Conservation (phyloP, 768 basidiomycete genomes). For the Goffeauzyma gilvescens region DNA sequence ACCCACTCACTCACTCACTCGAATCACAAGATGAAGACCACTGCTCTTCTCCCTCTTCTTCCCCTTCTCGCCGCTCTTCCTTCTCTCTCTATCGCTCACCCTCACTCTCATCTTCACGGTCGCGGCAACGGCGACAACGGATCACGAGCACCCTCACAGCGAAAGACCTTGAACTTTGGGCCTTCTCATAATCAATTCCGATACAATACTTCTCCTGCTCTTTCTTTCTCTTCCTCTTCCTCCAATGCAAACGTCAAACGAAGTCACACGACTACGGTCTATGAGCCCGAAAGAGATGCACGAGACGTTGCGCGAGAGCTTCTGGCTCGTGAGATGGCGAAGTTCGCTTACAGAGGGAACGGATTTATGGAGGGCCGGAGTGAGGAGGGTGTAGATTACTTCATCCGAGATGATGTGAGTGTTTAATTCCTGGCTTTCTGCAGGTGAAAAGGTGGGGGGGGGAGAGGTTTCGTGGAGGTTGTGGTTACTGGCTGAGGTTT, state of each 20-base stretch:
- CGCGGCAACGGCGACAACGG: slow-evolving; percentile 4
- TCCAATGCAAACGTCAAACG: too few species aligned
- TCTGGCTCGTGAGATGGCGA: slow-evolving; percentile 10
- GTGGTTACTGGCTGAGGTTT: neutral
- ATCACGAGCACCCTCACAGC: slow-evolving; percentile 20
- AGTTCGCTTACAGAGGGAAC: too few species aligned
- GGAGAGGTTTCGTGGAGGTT: neutral
- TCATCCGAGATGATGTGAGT: slow-evolving; percentile 32
- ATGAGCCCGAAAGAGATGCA: slow-evolving; percentile 10
- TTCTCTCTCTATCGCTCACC: slow-evolving; percentile 12
- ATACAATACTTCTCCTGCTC: slow-evolving; percentile 28
- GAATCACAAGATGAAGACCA: slow-evolving; percentile 21
- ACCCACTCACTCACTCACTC: too few species aligned
- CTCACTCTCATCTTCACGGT: neutral
- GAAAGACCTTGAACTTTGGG: slow-evolving; percentile 83
- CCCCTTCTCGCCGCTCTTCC: slow-evolving; percentile 22
- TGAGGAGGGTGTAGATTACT: slow-evolving; percentile 20
- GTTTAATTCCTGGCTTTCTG: neutral
- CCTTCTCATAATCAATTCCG: slow-evolving; percentile 52
- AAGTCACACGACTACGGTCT: slow-evolving; percentile 2
- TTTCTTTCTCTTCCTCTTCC: too few species aligned
- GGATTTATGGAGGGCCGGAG: too few species aligned
- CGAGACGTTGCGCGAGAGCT: slow-evolving; percentile 17
- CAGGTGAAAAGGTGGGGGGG: neutral
- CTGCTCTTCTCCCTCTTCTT: slow-evolving; percentile 26